Base-by-base conservation (phyloP, 768 basidiomycete genomes). In the Amanita phalloides region DNA sequence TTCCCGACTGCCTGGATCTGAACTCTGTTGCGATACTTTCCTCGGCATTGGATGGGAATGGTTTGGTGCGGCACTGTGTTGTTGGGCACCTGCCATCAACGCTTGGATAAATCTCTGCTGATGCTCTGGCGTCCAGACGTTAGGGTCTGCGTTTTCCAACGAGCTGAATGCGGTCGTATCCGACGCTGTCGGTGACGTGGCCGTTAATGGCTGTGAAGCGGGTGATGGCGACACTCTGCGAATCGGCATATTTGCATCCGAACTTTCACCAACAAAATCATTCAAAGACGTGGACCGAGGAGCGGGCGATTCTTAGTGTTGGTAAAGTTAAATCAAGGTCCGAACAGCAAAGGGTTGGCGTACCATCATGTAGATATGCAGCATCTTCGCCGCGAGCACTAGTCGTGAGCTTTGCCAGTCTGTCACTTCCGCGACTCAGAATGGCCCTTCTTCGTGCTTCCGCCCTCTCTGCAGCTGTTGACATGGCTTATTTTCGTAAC, bases 401-500 rank as follows among this genome's bases (percentile, higher is more conserved):
- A 2, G 82, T 84, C 3, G 89, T 88, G 41, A 91, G 75, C 60
- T 82, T 89, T 28, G 85, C 82, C 39, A 91, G 79, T 49, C 88
- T 78, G 71, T 89, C 86, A 26, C 71, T 71, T 11, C 85, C 81
- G 49, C 86, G 73, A 56, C 72, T 73, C 20, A 90, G 76, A 53
- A 91, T 90, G 33, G 88, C 88, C 66, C 77, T 84, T 60, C 81
- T 70, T 41, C 88, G 75, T 8, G 88, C 88, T 66, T 87, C 86
- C 64, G 86, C 85, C 58, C 82, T 79, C 54, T 81, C 77, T 67
- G 82, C 68, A 49, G 83, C 73, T 59, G 78, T 76, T 65, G 51
- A 52, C 51, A 52, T 52, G 28, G 14, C n/a, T 39, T 49, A 1
- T 25, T 2, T 6, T 3, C 13, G 14, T 6, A 30, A 17, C n/a